These are phyloP conservation scores for Debaryomyces tyrocola DNA, from an alignment of 805 yeast species.

Conservation along the genomic window DNA sequence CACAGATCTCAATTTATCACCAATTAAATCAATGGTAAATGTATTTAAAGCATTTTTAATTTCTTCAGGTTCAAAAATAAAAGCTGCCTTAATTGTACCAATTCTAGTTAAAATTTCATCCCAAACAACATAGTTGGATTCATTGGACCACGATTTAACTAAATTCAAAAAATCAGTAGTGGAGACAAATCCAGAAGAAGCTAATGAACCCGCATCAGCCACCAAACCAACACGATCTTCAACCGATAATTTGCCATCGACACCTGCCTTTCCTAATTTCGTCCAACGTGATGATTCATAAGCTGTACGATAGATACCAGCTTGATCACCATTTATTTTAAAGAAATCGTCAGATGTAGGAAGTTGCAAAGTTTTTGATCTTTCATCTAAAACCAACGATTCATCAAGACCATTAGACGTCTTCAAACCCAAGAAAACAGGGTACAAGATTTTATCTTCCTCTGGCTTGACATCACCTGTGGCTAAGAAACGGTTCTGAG, in stretches of 20 bases:
- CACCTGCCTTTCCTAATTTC: constrained; percentile 62
- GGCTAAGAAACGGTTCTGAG: constrained; percentile 72
- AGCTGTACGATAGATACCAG: constrained; percentile 74
- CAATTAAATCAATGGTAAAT: constrained; percentile 56
- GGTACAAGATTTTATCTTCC: constrained; percentile 68
- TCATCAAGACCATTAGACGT: constrained; percentile 62
- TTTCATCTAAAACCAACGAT: constrained; percentile 49
- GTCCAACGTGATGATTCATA: constrained; percentile 69
- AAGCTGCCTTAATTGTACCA: constrained; percentile 49
- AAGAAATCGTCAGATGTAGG: constrained; percentile 46
- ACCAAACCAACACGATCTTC: constrained; percentile 79
- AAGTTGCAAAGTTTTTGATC: constrained; percentile 44
- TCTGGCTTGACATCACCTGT: constrained; percentile 77
- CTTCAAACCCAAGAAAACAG: constrained; percentile 67
- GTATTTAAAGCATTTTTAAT: constrained; percentile 48
- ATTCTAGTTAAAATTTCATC: constrained; percentile 54
- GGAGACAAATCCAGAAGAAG: constrained; percentile 67
- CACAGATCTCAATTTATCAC: constrained; percentile 50
- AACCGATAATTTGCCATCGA: constrained; percentile 58
- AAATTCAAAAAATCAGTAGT: constrained; percentile 61
- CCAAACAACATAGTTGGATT: constrained; percentile 68
- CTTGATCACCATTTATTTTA: constrained; percentile 71
- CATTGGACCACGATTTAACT: constrained; percentile 59
- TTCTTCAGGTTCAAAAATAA: constrained; percentile 52
- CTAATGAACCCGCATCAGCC: constrained; percentile 74